These are phyloP conservation scores for Peronosclerospora sorghi DNA, from an alignment of 352 stramenopile species.

Conservation along the genomic window DNA sequence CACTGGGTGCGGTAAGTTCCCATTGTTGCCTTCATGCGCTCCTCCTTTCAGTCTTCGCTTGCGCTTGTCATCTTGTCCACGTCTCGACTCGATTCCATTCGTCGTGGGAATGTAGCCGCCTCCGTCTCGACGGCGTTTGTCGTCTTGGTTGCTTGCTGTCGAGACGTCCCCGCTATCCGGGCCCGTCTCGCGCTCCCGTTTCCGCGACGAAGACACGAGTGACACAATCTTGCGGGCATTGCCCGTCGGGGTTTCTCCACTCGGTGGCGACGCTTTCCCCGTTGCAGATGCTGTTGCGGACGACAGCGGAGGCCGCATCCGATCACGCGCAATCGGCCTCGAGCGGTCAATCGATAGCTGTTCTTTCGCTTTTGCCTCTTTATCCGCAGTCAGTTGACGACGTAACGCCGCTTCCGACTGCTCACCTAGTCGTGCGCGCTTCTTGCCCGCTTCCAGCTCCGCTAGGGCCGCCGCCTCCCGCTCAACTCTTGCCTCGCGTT, in stretches of 20 bases:
- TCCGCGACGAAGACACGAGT: slow-evolving; percentile 53
- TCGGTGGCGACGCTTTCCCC: slow-evolving; percentile 3
- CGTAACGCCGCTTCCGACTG: slow-evolving; percentile 51
- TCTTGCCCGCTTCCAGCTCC: slow-evolving; percentile 30
- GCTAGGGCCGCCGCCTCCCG: slow-evolving; percentile 13
- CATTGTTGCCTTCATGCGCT: slow-evolving; percentile 16
- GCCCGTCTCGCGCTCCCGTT: slow-evolving; percentile 45
- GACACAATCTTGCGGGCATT: slow-evolving; percentile 62
- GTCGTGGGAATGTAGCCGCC: slow-evolving; percentile 1
- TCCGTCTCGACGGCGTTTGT: slow-evolving; percentile 40
- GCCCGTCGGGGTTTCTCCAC: slow-evolving; percentile 14
- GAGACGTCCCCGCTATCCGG: slow-evolving; percentile 4
- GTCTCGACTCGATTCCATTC: slow-evolving; percentile 16
- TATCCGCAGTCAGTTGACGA: slow-evolving; percentile 65
- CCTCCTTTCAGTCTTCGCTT: slow-evolving; percentile 40
- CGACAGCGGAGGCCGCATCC: slow-evolving; percentile 17
- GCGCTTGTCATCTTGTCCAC: slow-evolving; percentile 35
- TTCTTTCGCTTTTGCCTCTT: slow-evolving; percentile 33
- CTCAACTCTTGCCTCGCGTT: slow-evolving; percentile 6
- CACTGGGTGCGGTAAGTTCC: slow-evolving; percentile 23
- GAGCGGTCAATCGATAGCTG: slow-evolving; percentile 11
- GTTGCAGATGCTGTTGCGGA: slow-evolving; percentile 3
- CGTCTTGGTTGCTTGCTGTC: slow-evolving; percentile 12
- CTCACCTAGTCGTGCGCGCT: slow-evolving; percentile 43
- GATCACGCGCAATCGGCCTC: slow-evolving; percentile 14